Evolutionary conservation across 2,329 filamentous ascomycete species (phyloP).

Genomic region (Sporothrix inflata): DNA sequence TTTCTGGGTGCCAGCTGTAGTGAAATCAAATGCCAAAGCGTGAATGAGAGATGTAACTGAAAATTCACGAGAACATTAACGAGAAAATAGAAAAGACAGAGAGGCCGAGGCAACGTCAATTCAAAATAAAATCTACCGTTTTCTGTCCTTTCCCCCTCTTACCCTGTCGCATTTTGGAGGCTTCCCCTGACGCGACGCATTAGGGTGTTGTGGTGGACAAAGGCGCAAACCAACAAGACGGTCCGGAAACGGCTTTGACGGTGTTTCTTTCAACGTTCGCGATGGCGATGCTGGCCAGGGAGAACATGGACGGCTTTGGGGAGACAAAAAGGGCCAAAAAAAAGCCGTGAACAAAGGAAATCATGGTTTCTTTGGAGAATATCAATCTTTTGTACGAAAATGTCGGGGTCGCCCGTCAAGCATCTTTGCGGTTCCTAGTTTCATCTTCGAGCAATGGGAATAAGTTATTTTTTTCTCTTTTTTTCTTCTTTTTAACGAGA

Average conservation of each 20-base stretch:
- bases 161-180: background rate
- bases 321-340: background rate
- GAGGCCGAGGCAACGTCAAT: background rate
- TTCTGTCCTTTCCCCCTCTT: background rate
- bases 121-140: background rate
- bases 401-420: no score
- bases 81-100: background rate
- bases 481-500: no score
- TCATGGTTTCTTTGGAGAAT: no score
- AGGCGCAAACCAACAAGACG: background rate
- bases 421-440: no score
- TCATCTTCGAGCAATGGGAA: no score
- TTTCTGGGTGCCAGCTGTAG: no score
- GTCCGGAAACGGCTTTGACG: background rate
- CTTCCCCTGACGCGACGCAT: background rate
- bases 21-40: no score
- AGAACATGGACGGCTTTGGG: background rate
- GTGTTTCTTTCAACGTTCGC: background rate
- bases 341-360: no score
- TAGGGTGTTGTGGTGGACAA: background rate
- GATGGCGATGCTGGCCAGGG: background rate
- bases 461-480: no score
- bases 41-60: no score
- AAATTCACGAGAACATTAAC: background rate
- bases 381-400: no score